Evolutionary conservation across 2,329 filamentous ascomycete genomes (phyloP).

Genomic region (Talaromyces sp.): DNA sequence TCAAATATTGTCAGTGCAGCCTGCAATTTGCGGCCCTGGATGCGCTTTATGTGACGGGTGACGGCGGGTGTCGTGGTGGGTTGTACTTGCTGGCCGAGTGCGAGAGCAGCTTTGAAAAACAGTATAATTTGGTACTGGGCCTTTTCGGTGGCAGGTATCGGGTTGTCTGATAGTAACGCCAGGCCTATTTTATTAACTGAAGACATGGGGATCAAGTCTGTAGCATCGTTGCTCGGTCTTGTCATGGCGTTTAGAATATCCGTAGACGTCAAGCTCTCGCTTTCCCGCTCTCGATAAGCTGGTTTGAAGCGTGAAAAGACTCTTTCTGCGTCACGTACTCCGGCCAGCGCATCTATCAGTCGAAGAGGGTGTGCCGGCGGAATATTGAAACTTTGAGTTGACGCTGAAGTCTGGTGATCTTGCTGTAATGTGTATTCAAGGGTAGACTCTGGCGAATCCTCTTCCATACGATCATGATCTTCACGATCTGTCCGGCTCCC

Average conservation of each 20-base stretch:
- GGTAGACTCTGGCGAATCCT: too few species aligned
- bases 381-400: not conserved
- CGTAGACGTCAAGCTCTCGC: not conserved
- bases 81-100: not conserved
- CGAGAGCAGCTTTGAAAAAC: conserved; percentile 5
- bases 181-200: not conserved
- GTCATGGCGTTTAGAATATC: conserved; percentile 5
- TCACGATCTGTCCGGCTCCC: too few species aligned
- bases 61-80: not conserved
- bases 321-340: not conserved
- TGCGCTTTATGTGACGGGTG: not conserved
- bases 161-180: not conserved
- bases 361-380: not conserved
- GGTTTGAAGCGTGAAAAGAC: not conserved
- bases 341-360: not conserved
- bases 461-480: not conserved
- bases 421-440: not conserved
- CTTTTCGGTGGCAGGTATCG: not conserved
- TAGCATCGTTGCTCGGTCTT: not conserved
- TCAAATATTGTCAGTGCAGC: not conserved
- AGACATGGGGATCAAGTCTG: not conserved
- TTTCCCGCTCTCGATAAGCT: not conserved
- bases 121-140: not conserved
- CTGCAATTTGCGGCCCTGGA: not conserved
- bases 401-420: not conserved